Conservation (phyloP, 768 basidiomycete species). For the Rhizopogon rudus region DNA sequence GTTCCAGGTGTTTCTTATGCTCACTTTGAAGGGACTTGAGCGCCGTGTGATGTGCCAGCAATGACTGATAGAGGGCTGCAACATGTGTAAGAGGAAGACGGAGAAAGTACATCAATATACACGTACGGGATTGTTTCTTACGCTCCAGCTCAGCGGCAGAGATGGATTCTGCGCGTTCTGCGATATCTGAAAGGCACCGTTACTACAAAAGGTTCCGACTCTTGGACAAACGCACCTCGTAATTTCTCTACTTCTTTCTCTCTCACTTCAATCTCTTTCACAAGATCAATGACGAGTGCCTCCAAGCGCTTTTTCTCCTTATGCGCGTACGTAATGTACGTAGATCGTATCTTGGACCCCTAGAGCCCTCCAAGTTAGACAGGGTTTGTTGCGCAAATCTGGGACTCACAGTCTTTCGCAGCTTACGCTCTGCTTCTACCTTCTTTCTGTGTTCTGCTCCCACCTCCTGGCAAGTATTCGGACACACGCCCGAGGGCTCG, state of each 20-base stretch:
- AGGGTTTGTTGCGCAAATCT: background rate
- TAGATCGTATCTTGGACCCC: conserved; percentile 89
- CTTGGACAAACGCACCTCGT: conserved; percentile 42
- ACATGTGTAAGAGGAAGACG: conserved; percentile 2
- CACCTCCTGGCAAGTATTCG: conserved; percentile 69
- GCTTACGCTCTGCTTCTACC: conserved; percentile 68
- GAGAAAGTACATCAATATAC: background rate
- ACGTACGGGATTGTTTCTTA: conserved; percentile 83
- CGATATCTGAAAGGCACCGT: conserved; percentile 49
- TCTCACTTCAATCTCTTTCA: conserved; percentile 53
- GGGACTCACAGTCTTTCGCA: conserved; percentile 63
- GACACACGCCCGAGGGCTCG: conserved; percentile 77
- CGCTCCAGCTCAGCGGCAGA: conserved; percentile 78
- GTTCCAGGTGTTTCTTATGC: conserved; percentile 66
- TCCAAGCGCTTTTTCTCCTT: conserved; percentile 88
- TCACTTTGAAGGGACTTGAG: conserved; percentile 74
- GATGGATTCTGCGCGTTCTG: conserved; percentile 71
- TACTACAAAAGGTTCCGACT: background rate
- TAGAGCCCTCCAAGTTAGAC: conserved; percentile 23
- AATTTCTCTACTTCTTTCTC: conserved; percentile 72
- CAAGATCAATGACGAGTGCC: conserved; percentile 46
- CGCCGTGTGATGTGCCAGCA: conserved; percentile 68
- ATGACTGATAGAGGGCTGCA: conserved; percentile 72
- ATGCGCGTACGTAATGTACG: conserved; percentile 82
- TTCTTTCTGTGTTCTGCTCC: conserved; percentile 67